phyloP scores from a whole-genome alignment of 2,329 filamentous ascomycete species.

The Lasiodiplodia citricola region DNA sequence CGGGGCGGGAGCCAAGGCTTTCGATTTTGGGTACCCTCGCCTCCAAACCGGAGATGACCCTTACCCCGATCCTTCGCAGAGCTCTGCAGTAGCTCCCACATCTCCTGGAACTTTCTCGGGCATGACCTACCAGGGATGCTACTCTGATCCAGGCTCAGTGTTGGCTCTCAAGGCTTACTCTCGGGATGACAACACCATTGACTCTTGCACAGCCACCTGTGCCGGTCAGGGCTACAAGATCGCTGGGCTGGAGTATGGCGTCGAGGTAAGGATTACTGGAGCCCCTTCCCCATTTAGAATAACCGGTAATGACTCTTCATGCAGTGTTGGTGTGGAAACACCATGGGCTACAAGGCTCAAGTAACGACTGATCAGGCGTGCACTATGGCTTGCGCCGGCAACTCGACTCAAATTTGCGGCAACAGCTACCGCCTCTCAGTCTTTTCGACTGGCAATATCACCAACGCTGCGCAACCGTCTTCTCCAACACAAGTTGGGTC shows the following conservation, averaged over 20 bases:
- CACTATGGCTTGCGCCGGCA: slow-evolving; percentile 37
- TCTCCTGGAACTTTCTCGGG: slow-evolving; percentile 37
- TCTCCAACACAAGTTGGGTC: slow-evolving; percentile 36
- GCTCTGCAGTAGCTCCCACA: slow-evolving; percentile 25
- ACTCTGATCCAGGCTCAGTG: slow-evolving; percentile 35
- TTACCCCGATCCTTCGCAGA: slow-evolving; percentile 38
- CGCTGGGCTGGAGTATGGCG: slow-evolving; percentile 40
- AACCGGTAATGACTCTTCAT: neutral
- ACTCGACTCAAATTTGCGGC: slow-evolving; percentile 39
- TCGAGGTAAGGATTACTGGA: neutral
- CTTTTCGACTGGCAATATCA: slow-evolving; percentile 36
- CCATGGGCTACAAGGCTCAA: slow-evolving; percentile 32
- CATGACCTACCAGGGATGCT: slow-evolving; percentile 47
- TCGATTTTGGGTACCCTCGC: slow-evolving; percentile 45
- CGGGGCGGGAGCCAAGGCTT: slow-evolving; percentile 39
- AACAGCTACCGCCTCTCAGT: slow-evolving; percentile 37
- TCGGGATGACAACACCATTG: slow-evolving; percentile 38
- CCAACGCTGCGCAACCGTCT: slow-evolving; percentile 31
- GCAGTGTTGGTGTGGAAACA: slow-evolving; percentile 43
- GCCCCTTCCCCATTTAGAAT: neutral
- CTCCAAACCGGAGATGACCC: slow-evolving; percentile 40
- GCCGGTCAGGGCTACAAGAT: slow-evolving; percentile 38
- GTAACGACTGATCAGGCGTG: slow-evolving; percentile 40
- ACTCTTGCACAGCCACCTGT: slow-evolving; percentile 39
- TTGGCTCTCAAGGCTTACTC: slow-evolving; percentile 36